Conservation (phyloP, 768 basidiomycete species). For the Cyclocybe aegerita region DNA sequence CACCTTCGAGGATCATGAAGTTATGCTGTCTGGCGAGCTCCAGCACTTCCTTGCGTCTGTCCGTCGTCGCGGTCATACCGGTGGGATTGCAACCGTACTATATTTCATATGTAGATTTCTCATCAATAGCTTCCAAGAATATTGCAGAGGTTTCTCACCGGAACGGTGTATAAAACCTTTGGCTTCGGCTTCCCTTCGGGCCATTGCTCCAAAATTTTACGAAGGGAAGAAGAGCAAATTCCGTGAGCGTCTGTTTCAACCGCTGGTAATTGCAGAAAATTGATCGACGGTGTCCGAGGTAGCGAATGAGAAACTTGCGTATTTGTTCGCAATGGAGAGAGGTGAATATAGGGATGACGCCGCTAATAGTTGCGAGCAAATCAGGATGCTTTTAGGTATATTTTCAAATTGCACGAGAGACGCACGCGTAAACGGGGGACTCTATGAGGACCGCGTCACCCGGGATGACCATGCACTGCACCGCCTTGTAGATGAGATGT, state of each 20-base stretch:
- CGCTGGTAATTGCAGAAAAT: constrained; percentile 43
- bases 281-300: neutral
- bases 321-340: constrained; percentile 58
- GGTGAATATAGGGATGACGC: constrained; percentile 64
- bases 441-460: constrained; percentile 85
- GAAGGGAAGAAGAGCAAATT: constrained; percentile 57
- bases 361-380: constrained; percentile 38
- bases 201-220: constrained; percentile 72
- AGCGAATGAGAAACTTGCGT: constrained; percentile 35
- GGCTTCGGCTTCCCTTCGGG: constrained; percentile 69
- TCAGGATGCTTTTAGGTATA: too few relatives aligned
- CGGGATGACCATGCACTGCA: constrained; percentile 71
- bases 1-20: constrained; percentile 85
- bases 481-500: constrained; percentile 48
- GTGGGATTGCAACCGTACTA: constrained; percentile 88
- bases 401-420: too few relatives aligned
- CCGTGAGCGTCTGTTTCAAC: constrained; percentile 77
- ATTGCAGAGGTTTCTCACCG: constrained; percentile 39
- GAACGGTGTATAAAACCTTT: constrained; percentile 79
- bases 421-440: constrained; percentile 75
- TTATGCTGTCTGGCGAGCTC: constrained; percentile 69
- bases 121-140: neutral
- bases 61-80: constrained; percentile 71
- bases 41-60: constrained; percentile 72
- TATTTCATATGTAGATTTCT: neutral